Conservation (phyloP, 257 asterid genomes). For the Solanum corneliomulleri region DNA sequence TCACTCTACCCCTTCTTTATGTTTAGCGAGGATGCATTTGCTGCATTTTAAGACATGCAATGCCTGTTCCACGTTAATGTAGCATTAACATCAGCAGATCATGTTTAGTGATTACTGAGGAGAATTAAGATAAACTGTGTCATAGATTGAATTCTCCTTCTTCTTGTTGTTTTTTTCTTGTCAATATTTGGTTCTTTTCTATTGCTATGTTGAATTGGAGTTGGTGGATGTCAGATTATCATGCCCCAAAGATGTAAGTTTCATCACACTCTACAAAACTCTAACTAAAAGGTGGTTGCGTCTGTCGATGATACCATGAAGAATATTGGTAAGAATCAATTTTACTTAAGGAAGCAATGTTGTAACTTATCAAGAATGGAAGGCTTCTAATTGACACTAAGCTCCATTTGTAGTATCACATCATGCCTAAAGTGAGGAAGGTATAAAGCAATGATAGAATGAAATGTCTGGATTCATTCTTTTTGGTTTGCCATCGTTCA, state of each 20-base stretch:
- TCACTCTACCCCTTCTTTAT: background rate
- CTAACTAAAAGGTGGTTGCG: background rate
- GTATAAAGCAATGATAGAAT: background rate
- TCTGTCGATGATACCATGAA: background rate
- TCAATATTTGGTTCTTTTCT: background rate
- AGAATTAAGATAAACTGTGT: background rate
- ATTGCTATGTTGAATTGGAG: background rate
- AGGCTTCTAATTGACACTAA: background rate
- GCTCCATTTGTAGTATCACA: background rate
- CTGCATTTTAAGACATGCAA: background rate
- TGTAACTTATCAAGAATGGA: background rate
- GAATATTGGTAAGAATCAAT: background rate
- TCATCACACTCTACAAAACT: background rate
- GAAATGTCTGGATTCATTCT: background rate
- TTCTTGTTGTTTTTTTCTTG: background rate
- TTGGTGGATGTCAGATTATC: background rate
- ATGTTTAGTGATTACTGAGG: background rate
- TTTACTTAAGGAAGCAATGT: background rate
- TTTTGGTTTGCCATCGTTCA: background rate
- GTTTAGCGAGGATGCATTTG: background rate
- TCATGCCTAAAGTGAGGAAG: background rate
- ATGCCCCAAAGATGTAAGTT: background rate
- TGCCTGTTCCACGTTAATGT: background rate
- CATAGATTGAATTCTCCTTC: background rate
- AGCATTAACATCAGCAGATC: background rate